Evolutionary conservation across 257 asterid genomes (phyloP).

Genomic region (Eustoma russellianum): DNA sequence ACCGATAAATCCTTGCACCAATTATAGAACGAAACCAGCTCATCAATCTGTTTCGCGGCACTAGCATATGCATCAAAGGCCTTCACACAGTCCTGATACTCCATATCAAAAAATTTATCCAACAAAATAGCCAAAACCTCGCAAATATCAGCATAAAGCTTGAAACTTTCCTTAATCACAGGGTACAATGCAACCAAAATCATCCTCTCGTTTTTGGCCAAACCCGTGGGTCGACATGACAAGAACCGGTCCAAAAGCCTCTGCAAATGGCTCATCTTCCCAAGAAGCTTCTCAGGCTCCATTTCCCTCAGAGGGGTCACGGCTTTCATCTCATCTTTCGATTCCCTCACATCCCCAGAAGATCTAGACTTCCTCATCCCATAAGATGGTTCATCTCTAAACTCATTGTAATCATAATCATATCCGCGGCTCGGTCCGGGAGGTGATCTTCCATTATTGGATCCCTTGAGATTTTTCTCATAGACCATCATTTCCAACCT

Average conservation of each 20-base stretch:
- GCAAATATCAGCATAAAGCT: constrained; percentile 68
- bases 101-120: constrained; percentile 75
- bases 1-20: constrained; percentile 80
- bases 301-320: constrained; percentile 64
- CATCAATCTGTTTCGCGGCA: constrained; percentile 70
- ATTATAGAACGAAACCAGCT: constrained; percentile 45
- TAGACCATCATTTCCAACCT: constrained; percentile 50
- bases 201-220: constrained; percentile 74
- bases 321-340: constrained; percentile 36
- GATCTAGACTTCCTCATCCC: constrained; percentile 69
- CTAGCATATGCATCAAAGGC: constrained; percentile 57
- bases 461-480: constrained; percentile 42
- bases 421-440: constrained; percentile 35
- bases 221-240: constrained; percentile 59
- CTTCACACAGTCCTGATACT: constrained; percentile 63
- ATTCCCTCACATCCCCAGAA: constrained; percentile 54
- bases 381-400: constrained; percentile 30
- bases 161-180: constrained; percentile 57
- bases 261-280: constrained; percentile 73
- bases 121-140: constrained; percentile 64
- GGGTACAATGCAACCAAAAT: constrained; percentile 56
- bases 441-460: constrained; percentile 36
- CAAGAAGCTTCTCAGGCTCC: constrained; percentile 55
- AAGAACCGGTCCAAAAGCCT: constrained; percentile 60
- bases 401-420: constrained; percentile 44